Base-by-base conservation (phyloP, 768 basidiomycete species). In the Pholiota conissans region DNA sequence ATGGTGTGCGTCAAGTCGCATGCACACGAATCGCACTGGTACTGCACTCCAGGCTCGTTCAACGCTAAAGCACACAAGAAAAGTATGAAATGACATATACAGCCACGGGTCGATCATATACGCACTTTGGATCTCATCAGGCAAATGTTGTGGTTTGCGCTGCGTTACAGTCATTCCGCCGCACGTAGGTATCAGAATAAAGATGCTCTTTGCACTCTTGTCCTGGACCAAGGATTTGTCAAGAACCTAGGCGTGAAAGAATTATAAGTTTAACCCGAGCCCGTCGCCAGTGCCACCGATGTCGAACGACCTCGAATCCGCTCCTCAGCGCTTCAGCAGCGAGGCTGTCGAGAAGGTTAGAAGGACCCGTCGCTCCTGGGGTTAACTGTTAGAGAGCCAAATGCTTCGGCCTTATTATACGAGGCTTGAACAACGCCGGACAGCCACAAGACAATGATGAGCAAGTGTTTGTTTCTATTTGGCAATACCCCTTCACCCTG, bases 1-100 rank as follows among this genome's bases (percentile, higher is more conserved):
- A 97, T 86, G n/a, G 92, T 92, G 69, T 98, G 94, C 3, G 97
- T 98, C 63, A 98, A 82, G 74, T 98, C 94, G 73, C 86, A 84
- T 61, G 76, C 76, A 73, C 95, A 96, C 13, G 84, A 74, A 70
- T 95, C 93, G 76, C 93, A 95, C 62, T 87, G 82, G 63, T 91
- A 90, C 67, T 91, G 87, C 32, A 89, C 77, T 58, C 90, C 92
- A 14, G 91, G 91, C 62, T 93, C 91, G 66, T 84, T 90, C 53
- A 91, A 83, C 62, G 85, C 87, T 90, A 63, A 27, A 50, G 52
- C 47, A 50, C 27, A 39, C 53, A 37, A 28, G 40, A 58, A 45
- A 58, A 45, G 50, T 14, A 55, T 54, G 61, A 56, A 58, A 47
- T 58, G 49, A 60, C 56, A 58, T 62, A 61, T 63, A 57, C 37